Conservation (phyloP, 1,284 basidiomycete genomes). For the Naganishia liquefaciens region DNA sequence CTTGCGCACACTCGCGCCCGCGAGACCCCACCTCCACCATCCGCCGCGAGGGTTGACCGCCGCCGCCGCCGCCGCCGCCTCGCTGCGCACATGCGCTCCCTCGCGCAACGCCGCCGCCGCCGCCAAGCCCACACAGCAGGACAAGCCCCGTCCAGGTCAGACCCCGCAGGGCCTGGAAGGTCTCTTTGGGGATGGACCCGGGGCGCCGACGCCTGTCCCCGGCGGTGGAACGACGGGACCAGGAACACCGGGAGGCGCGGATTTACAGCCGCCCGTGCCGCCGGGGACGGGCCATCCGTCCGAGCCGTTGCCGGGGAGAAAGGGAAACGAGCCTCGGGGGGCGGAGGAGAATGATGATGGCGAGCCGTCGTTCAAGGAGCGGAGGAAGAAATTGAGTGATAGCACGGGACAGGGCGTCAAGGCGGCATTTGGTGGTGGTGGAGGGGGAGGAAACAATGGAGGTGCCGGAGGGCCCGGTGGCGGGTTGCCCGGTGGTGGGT, state of each 20-base stretch:
- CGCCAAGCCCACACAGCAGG: slow-evolving; percentile 15
- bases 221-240: slow-evolving; percentile 5
- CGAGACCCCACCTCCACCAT: background rate
- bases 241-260: slow-evolving; percentile 32
- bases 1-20: slow-evolving; percentile 19
- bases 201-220: slow-evolving; percentile 21
- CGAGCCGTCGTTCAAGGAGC: slow-evolving; percentile 38
- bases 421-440: slow-evolving; percentile 42
- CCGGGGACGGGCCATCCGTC: slow-evolving; percentile 40
- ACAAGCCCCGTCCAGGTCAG: slow-evolving; percentile 13
- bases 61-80: background rate
- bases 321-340: slow-evolving; percentile 40
- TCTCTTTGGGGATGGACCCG: slow-evolving; percentile 43
- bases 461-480: slow-evolving; percentile 37
- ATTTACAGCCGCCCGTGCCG: slow-evolving; percentile 39
- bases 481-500: slow-evolving; percentile 28
- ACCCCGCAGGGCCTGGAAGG: slow-evolving; percentile 46
- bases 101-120: slow-evolving; percentile 4
- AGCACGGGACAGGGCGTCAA: slow-evolving; percentile 41
- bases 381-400: slow-evolving; percentile 44
- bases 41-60: background rate
- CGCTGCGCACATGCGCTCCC: slow-evolving; percentile 3
- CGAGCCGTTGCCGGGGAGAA: slow-evolving; percentile 42
- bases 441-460: slow-evolving; percentile 39
- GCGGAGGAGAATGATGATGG: slow-evolving; percentile 38